Evolutionary conservation across 768 basidiomycete species (phyloP).

Genomic region (Boletus coccyginus): DNA sequence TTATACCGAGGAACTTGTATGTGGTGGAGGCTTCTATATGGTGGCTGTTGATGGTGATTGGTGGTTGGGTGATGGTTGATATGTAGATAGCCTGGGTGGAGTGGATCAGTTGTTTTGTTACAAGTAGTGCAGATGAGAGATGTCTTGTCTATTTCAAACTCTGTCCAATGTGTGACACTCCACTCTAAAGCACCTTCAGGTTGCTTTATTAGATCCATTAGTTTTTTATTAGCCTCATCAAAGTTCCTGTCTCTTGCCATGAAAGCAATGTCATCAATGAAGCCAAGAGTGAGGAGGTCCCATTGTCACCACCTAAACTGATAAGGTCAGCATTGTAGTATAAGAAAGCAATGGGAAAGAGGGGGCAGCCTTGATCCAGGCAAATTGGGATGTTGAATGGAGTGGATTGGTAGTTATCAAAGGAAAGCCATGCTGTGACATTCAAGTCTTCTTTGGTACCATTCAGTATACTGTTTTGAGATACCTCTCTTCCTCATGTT

Average conservation of each 20-base stretch:
- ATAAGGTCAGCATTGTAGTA: conserved; percentile 30
- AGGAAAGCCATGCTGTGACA: background rate
- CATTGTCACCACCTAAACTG: background rate
- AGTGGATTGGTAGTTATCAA: conserved; percentile 25
- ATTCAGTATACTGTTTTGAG: background rate
- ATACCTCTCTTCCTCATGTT: background rate
- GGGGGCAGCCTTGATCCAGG: conserved; percentile 32
- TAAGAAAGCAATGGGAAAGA: conserved; percentile 24
- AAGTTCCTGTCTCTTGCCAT: background rate
- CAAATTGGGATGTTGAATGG: conserved; percentile 21
- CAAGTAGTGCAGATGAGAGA: no score
- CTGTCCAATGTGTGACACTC: no score
- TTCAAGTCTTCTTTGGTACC: background rate
- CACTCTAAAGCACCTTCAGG: no score
- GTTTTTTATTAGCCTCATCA: background rate
- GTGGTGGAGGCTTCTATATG: no score
- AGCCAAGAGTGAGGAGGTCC: background rate
- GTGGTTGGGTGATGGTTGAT: no score
- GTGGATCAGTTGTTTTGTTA: no score
- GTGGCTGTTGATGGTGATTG: no score
- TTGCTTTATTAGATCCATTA: background rate
- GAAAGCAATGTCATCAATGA: conserved; percentile 1
- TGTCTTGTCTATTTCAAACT: conserved; percentile 4
- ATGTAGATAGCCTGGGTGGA: no score
- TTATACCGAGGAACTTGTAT: background rate